Percentiles rank a stretch among this genome's conserved stretches.
Evolutionary conservation across 176 grass and related monocot genomes (phyloP).

Genomic region (Luzula sylvatica): DNA sequence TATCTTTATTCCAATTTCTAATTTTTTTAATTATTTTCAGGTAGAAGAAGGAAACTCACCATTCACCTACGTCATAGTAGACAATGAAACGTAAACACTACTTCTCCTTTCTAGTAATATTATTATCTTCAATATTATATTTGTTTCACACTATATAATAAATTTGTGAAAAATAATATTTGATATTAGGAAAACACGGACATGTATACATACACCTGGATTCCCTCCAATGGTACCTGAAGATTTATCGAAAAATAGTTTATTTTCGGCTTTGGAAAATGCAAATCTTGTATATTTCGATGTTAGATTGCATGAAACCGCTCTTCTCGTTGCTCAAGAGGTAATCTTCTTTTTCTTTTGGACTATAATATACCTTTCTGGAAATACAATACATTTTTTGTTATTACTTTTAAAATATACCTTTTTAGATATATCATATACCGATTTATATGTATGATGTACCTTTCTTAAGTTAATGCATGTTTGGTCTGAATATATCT

Average conservation of each 20-base stretch:
- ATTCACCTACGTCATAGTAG: slow-evolving; percentile 95
- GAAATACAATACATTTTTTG: too few species aligned
- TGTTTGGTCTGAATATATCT: too few species aligned
- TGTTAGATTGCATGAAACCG: slow-evolving; percentile 69
- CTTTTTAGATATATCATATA: too few species aligned
- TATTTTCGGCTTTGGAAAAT: slow-evolving; percentile 54
- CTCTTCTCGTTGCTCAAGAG: slow-evolving; percentile 91
- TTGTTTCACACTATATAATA: not conserved
- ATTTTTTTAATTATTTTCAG: slow-evolving; percentile 30
- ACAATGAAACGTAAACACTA: slow-evolving; percentile 68
- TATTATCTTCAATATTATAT: not conserved
- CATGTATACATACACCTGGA: slow-evolving; percentile 96
- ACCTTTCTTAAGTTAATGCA: too few species aligned
- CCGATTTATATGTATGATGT: too few species aligned
- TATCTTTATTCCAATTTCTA: not conserved
- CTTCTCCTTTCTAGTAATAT: slow-evolving; percentile 1
- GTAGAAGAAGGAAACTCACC: slow-evolving; percentile 70
- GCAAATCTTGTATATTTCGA: slow-evolving; percentile 70
- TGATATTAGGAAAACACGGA: slow-evolving; percentile 76
- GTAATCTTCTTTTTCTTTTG: slow-evolving; percentile 29
- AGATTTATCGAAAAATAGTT: slow-evolving; percentile 50
- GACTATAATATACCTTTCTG: not conserved
- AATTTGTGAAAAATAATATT: not conserved
- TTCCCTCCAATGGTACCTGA: slow-evolving; percentile 60
- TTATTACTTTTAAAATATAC: too few species aligned